Evolutionary conservation across 768 basidiomycete genomes (phyloP).

Genomic region (Lanmaoa rubissima): DNA sequence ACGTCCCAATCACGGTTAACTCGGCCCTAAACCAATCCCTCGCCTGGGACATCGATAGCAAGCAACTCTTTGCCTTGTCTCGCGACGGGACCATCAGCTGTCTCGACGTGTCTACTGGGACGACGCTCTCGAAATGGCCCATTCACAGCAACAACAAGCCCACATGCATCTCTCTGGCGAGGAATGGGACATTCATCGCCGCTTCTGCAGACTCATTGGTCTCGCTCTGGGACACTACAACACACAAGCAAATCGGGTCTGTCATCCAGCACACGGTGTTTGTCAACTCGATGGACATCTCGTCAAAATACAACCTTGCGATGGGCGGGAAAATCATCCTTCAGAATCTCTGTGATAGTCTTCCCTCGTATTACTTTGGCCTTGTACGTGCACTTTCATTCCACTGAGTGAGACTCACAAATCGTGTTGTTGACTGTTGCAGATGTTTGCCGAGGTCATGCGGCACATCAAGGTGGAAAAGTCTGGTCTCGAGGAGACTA

Average conservation of each 20-base stretch:
- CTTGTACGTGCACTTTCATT: background rate
- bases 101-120: background rate
- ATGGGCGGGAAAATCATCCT: background rate
- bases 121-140: background rate
- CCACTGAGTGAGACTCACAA: too few relatives aligned
- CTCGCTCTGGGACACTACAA: background rate
- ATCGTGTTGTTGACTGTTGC: too few relatives aligned
- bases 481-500: background rate
- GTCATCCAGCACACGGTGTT: background rate
- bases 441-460: too few relatives aligned
- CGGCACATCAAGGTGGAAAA: too few relatives aligned
- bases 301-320: background rate
- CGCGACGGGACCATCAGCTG: background rate
- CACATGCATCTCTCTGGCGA: background rate
- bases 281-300: background rate
- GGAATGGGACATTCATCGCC: background rate
- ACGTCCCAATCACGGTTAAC: background rate
- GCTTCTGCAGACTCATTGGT: background rate
- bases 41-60: background rate
- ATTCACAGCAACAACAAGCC: background rate
- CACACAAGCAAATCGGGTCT: background rate
- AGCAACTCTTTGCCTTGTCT: background rate
- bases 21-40: background rate
- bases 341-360: background rate
- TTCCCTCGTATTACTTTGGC: background rate